Conservation (phyloP, 768 basidiomycete genomes). For the Glaciozyma martinii region DNA sequence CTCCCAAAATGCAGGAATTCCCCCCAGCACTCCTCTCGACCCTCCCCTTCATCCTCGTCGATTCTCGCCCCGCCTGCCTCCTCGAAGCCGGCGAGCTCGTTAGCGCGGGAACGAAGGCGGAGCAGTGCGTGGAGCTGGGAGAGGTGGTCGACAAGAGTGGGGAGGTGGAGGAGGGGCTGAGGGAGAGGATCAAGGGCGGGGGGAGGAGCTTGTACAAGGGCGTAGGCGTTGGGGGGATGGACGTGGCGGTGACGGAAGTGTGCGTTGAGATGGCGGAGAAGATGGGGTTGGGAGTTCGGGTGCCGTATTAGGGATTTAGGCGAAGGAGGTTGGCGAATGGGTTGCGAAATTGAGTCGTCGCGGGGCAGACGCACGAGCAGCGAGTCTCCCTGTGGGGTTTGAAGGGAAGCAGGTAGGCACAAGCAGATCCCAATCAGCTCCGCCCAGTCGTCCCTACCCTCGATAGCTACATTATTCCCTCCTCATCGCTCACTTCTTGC, state of each 20-base stretch:
- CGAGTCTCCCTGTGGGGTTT: too few species aligned
- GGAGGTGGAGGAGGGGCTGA: not conserved
- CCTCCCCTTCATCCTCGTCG: conserved; percentile 27
- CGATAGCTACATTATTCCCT: not conserved
- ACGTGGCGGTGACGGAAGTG: conserved; percentile 26
- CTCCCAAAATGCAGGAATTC: conserved; percentile 34
- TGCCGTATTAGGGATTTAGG: not conserved
- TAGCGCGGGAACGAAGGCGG: not conserved
- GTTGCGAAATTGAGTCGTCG: too few species aligned
- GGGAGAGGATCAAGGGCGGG: not conserved
- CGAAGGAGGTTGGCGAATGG: too few species aligned
- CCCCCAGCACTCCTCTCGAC: conserved; percentile 21
- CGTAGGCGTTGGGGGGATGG: conserved; percentile 33
- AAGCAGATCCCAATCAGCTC: not conserved
- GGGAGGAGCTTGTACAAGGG: conserved; percentile 30
- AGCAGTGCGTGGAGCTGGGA: conserved; percentile 20
- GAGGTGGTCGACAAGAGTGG: conserved; percentile 15
- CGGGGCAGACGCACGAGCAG: too few species aligned
- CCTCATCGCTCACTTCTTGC: not conserved
- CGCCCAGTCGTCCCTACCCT: not conserved
- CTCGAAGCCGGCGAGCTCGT: conserved; percentile 32
- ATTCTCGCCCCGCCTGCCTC: conserved; percentile 21
- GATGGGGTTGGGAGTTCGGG: not conserved
- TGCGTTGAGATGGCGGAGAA: conserved; percentile 23
- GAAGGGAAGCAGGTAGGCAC: too few species aligned